These are phyloP conservation scores for Rutidosis leptorrhynchoides DNA, from an alignment of 129 eudicot genomes.

Conservation along the genomic window DNA sequence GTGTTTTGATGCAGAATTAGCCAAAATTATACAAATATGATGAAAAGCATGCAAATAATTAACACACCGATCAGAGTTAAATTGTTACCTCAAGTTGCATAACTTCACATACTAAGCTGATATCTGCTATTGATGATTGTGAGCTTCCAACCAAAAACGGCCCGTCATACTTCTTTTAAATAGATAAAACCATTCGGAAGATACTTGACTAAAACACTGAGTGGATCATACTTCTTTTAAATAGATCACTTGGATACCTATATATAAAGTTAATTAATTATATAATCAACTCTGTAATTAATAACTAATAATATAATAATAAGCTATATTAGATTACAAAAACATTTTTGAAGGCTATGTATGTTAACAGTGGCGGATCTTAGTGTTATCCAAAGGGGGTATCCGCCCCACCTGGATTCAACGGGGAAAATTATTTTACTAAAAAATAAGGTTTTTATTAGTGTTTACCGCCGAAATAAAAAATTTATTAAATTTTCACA, in stretches of 20 bases:
- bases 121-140: conserved; percentile 84
- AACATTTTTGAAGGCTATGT: background rate
- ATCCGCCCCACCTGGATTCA: too few species aligned
- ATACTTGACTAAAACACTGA: conserved; percentile 59
- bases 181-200: background rate
- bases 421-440: too few species aligned
- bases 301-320: too few species aligned
- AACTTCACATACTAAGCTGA: conserved; percentile 75
- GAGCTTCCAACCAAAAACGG: conserved; percentile 61
- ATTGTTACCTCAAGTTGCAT: conserved; percentile 86
- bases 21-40: background rate
- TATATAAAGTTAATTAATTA: too few species aligned
- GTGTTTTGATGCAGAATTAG: background rate
- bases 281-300: too few species aligned
- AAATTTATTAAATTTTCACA: too few species aligned
- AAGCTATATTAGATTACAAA: background rate
- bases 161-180: conserved; percentile 61
- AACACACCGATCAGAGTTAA: background rate
- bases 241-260: conserved; percentile 84
- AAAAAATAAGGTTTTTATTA: too few species aligned
- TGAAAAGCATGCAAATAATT: background rate
- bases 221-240: conserved; percentile 59
- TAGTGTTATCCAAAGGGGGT: too few species aligned
- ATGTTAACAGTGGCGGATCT: too few species aligned
- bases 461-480: too few species aligned